Evolutionary conservation across 2,329 filamentous ascomycete genomes (phyloP), one percentile per base, ranked within the genome.

Genomic region (Cylindrodendrum hubeiense): DNA sequence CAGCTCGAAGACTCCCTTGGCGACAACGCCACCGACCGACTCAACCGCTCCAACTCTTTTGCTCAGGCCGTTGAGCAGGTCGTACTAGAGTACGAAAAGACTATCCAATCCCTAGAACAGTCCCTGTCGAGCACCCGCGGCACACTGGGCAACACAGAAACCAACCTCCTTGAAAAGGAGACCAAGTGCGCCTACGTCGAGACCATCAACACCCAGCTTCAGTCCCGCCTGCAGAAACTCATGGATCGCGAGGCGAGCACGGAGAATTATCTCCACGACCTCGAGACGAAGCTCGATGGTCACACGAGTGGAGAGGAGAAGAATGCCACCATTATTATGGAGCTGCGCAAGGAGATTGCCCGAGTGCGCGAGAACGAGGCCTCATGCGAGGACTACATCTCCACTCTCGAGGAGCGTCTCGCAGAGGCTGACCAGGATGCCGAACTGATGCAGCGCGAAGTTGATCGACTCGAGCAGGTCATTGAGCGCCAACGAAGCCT

Each of bases 31-130:
- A 91, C 94, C 24, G 95, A 98, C 77, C 89, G 96, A 57, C 83
- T 98, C 69, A 97, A 98, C 77, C 91, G 96, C 43, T 99, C 97
- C 19, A 97, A 97, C 77, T 97, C 93, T 0, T 98, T 99, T 77
- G 95, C 95, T 2, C 92, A 97, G 77, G 95, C 95, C 28, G 95
- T 99, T 21, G 96, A 99, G 75, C 93, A 97, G 76, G 94, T 99
- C 22, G 94, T 99, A 3, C 84, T 98, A 52, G 96, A 99, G 80
- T 99, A 99, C 77, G 97, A 99, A 79, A 98, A 97, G 85, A 99
- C 97, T 0, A 99, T 99, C 53, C 95, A 98, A 78, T 92, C 89
- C 57, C 87, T 99, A 17, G 96, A 99, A 79, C 90, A 94, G 54
- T 98, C 95, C 2, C 87, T 99, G 15, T 95, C 95, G 0, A 96